Evolutionary conservation across 371 early-diverging fungal species (phyloP).

Genomic region (Apophysomyces elegans): DNA sequence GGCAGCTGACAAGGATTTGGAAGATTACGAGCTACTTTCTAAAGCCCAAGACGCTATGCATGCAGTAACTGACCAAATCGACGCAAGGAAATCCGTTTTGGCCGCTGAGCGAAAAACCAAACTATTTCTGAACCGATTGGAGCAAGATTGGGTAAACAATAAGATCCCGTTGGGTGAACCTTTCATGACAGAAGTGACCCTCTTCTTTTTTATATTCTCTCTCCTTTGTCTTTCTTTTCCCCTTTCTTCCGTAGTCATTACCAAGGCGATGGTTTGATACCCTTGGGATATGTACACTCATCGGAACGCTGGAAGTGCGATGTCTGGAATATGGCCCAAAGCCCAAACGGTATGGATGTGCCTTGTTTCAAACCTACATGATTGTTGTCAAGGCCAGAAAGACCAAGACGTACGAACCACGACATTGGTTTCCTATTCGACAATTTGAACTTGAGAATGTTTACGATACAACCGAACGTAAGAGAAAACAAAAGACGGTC

Average conservation of each 20-base stretch:
- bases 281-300: constrained; percentile 40
- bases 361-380: constrained; percentile 58
- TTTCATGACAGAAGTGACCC: too few relatives aligned
- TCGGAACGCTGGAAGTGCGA: constrained; percentile 50
- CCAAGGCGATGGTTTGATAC: constrained; percentile 41
- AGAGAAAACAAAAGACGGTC: background rate
- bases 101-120: constrained; percentile 43
- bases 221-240: too few relatives aligned
- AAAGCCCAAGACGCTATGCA: constrained; percentile 41
- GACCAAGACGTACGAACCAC: constrained; percentile 50
- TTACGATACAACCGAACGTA: constrained; percentile 6
- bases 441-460: constrained; percentile 47
- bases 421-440: constrained; percentile 61
- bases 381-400: constrained; percentile 59
- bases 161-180: background rate
- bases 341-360: constrained; percentile 50
- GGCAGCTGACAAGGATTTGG: constrained; percentile 33
- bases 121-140: constrained; percentile 41
- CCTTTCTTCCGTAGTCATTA: constrained; percentile 21
- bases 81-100: constrained; percentile 34
- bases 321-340: constrained; percentile 28
- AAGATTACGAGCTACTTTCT: constrained; percentile 29
- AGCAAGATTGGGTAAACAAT: constrained; percentile 39
- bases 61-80: constrained; percentile 31
- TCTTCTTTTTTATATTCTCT: too few relatives aligned